These are phyloP conservation scores for Entomortierella lignicola DNA, from an alignment of 192 early-diverging fungal genomes.

Conservation along the genomic window DNA sequence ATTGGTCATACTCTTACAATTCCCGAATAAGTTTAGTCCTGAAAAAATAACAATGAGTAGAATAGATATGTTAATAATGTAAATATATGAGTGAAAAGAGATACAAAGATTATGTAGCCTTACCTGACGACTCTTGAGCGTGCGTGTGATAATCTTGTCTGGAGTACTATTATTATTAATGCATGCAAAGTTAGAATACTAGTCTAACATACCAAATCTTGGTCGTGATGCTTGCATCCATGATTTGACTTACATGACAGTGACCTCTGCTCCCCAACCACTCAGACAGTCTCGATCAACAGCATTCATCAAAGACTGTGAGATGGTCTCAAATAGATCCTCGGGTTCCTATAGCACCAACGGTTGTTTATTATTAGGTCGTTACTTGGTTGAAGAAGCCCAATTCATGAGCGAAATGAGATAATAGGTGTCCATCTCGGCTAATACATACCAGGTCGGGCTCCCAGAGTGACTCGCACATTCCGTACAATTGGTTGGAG, in stretches of 20 bases:
- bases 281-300: constrained; percentile 94
- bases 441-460: constrained; percentile 82
- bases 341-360: constrained; percentile 73
- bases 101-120: not conserved
- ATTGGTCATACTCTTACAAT: no score
- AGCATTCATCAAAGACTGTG: constrained; percentile 93
- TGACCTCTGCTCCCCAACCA: constrained; percentile 97
- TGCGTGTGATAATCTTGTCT: constrained; percentile 86
- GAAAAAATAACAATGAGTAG: not conserved
- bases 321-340: constrained; percentile 97
- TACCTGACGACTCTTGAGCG: constrained; percentile 82
- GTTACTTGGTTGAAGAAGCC: not conserved
- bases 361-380: not conserved
- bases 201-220: no score
- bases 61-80: not conserved
- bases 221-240: not conserved
- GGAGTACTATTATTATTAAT: constrained; percentile 82
- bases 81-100: no score
- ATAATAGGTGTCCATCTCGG: not conserved
- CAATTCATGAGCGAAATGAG: not conserved
- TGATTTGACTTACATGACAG: constrained; percentile 78
- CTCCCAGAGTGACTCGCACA: constrained; percentile 98
- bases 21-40: constrained; percentile 4
- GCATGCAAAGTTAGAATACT: no score
- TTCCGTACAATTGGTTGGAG: constrained; percentile 88